A percentile compares a stretch with the other conserved stretches of the same genome.
phyloP scores from a whole-genome alignment of 176 grass and related monocot species.

The Carex myosuroides region DNA sequence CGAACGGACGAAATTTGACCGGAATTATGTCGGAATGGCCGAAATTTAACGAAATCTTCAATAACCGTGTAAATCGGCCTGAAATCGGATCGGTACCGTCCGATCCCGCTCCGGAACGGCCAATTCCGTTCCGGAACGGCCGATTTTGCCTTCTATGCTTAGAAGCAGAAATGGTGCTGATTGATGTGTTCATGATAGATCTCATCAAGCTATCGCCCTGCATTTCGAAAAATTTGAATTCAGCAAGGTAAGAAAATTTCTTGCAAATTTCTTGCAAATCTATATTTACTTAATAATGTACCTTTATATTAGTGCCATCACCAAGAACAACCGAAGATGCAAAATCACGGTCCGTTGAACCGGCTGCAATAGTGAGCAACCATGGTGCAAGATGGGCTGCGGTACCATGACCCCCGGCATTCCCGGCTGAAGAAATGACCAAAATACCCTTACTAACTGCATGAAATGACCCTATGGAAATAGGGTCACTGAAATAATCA shows the following conservation, averaged over 20 bases:
- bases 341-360: conserved; percentile 52
- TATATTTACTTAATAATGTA: background rate
- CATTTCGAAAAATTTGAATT: conserved; percentile 5
- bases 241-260: background rate
- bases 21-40: too few species aligned
- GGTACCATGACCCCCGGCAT: conserved; percentile 39
- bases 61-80: too few species aligned
- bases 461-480: conserved; percentile 61
- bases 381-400: conserved; percentile 56
- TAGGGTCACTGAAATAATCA: conserved; percentile 49
- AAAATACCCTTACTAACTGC: conserved; percentile 51
- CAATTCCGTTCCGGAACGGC: too few species aligned
- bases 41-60: too few species aligned
- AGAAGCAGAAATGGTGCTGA: conserved; percentile 60
- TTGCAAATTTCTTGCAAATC: background rate
- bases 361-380: conserved; percentile 64
- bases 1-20: too few species aligned
- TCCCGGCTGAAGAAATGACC: conserved; percentile 60
- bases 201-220: conserved; percentile 78
- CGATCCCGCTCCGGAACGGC: too few species aligned
- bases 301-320: conserved; percentile 40
- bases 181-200: conserved; percentile 43
- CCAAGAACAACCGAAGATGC: conserved; percentile 34
- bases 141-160: too few species aligned
- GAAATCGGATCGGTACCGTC: too few species aligned